phyloP scores from a whole-genome alignment of 805 yeast species.

The Tetrapisispora arboricola region DNA sequence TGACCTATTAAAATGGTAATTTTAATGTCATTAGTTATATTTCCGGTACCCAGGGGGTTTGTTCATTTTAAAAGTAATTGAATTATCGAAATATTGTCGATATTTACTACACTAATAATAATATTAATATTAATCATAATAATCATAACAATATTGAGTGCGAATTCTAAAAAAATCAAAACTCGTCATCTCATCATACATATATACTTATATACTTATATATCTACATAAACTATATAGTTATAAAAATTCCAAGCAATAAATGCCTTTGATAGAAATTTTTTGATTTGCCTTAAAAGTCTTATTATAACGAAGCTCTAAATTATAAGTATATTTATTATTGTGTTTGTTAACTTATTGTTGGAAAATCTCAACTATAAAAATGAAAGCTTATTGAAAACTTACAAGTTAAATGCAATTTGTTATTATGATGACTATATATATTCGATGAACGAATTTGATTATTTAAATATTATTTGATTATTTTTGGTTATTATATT shows the following conservation, averaged over 20 bases:
- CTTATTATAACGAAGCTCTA: no score
- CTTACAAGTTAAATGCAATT: not conserved
- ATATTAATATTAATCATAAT: not conserved
- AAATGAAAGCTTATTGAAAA: not conserved
- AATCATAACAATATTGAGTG: not conserved
- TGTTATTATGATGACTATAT: not conserved
- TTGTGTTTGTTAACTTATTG: no score
- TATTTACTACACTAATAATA: no score
- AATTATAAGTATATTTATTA: no score
- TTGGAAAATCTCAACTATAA: no score
- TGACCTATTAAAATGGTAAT: conserved; percentile 28
- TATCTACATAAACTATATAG: no score
- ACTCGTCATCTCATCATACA: not conserved
- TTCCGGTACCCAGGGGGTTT: not conserved
- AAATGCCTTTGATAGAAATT: conserved; percentile 1
- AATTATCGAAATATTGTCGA: not conserved
- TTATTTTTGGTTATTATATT: not conserved
- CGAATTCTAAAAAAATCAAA: not conserved
- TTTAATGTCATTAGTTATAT: not conserved
- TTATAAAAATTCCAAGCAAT: conserved; percentile 1
- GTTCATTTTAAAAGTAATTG: not conserved
- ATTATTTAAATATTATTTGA: not conserved
- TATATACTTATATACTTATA: no score
- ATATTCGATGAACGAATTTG: not conserved
- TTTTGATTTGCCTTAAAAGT: no score